These are phyloP conservation scores for Xylariaceae sp. DNA, from an alignment of 2,329 filamentous ascomycete genomes.

Conservation along the genomic window DNA sequence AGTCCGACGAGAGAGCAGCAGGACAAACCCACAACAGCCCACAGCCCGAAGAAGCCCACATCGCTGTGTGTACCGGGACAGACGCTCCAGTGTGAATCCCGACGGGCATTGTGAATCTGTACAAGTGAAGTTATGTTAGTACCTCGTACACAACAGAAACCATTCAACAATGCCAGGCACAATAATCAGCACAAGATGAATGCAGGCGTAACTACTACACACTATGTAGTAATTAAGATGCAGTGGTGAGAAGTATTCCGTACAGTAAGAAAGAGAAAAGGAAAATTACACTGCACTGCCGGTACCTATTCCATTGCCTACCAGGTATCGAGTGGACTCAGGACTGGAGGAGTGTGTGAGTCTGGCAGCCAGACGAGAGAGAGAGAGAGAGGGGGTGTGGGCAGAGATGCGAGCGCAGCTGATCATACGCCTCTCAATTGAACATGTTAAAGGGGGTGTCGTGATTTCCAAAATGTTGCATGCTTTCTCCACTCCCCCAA, in stretches of 20 bases:
- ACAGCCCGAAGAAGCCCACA: no score
- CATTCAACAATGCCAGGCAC: constrained; percentile 1
- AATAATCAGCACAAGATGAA: background rate
- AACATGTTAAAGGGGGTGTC: constrained; percentile 18
- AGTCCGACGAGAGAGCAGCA: no score
- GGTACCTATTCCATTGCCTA: background rate
- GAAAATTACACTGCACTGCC: background rate
- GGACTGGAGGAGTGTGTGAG: background rate
- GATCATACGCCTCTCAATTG: constrained; percentile 17
- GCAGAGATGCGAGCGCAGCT: constrained; percentile 14
- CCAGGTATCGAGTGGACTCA: background rate
- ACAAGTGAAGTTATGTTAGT: background rate
- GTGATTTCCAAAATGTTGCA: constrained; percentile 21
- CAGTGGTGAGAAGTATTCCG: background rate
- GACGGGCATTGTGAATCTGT: background rate
- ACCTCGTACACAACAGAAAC: background rate
- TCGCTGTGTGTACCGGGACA: background rate
- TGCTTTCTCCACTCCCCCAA: constrained; percentile 15
- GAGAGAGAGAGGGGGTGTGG: constrained; percentile 11
- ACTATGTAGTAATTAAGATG: background rate
- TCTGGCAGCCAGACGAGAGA: background rate
- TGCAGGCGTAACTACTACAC: background rate
- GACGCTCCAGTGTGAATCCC: background rate
- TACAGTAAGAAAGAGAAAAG: background rate
- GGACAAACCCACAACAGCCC: no score